Conservation (phyloP, 2,329 filamentous ascomycete genomes). For the Pleomassaria siparia region DNA sequence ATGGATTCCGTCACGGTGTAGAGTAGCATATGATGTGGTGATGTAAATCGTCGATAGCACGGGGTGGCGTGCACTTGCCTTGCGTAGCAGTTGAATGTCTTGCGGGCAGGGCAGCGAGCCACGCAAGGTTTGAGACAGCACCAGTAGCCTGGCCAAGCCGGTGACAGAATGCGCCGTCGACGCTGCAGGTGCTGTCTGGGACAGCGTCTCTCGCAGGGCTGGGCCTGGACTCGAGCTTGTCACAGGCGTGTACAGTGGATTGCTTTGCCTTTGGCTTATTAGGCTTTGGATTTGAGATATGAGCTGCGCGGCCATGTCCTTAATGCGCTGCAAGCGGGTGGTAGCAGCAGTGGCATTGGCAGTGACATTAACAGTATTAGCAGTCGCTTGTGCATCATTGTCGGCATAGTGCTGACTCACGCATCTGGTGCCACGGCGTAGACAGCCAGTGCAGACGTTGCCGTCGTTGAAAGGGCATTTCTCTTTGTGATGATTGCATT, state of each 20-base stretch:
- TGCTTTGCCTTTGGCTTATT: conserved; percentile 1
- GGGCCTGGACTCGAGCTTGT: background rate
- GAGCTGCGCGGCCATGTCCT: conserved; percentile 2
- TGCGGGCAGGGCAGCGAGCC: background rate
- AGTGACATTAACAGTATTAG: background rate
- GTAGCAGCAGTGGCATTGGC: background rate
- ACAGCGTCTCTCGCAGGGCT: background rate
- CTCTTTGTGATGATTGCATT: conserved; percentile 1
- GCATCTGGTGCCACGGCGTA: conserved; percentile 5
- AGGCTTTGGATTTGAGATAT: conserved; percentile 1
- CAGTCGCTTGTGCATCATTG: conserved; percentile 1
- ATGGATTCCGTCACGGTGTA: background rate
- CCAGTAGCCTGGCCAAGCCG: conserved; percentile 38
- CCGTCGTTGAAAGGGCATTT: background rate
- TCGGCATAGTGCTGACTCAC: conserved; percentile 5
- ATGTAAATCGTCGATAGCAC: background rate
- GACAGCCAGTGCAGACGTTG: conserved; percentile 1
- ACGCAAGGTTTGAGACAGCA: background rate
- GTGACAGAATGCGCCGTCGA: conserved; percentile 17
- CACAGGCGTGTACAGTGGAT: conserved; percentile 1
- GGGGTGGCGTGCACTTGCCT: background rate
- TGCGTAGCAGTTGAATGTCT: background rate
- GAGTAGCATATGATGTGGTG: background rate
- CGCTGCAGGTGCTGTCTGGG: background rate
- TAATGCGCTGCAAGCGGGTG: background rate